phyloP scores from a whole-genome alignment of 2,329 filamentous ascomycete species.

The Calonectria pseudoturangicola region DNA sequence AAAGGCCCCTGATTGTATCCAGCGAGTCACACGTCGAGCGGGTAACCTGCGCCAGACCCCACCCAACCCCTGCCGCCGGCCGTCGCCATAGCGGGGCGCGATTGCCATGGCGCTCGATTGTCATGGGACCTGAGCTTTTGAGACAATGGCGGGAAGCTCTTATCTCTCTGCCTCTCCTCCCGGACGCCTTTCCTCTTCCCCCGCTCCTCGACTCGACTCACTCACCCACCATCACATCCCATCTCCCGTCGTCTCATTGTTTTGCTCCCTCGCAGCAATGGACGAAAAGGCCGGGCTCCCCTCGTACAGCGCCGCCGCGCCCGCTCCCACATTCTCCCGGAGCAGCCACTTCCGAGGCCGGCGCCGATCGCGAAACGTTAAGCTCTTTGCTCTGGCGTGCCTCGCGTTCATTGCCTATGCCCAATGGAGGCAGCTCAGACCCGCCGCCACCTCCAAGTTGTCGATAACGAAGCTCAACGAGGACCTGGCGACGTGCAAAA shows the following conservation, averaged over 20 bases:
- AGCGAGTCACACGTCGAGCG: conserved; percentile 8
- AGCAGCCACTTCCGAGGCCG: conserved; percentile 47
- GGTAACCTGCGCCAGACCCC: conserved; percentile 11
- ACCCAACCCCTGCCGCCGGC: conserved; percentile 30
- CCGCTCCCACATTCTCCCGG: conserved; percentile 48
- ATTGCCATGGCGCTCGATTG: conserved; percentile 41
- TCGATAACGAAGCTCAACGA: conserved; percentile 72
- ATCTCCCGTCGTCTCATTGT: conserved; percentile 14
- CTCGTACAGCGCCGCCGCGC: conserved; percentile 63
- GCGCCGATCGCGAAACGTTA: conserved; percentile 66
- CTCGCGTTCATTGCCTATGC: conserved; percentile 71
- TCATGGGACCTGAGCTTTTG: conserved; percentile 37
- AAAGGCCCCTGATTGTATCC: neutral
- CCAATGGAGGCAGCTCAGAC: conserved; percentile 66
- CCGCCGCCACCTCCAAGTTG: conserved; percentile 60
- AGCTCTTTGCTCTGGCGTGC: conserved; percentile 66
- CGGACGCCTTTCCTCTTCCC: conserved; percentile 5
- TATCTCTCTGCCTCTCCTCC: conserved; percentile 38
- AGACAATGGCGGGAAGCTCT: conserved; percentile 43
- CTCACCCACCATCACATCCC: neutral
- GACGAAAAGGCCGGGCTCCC: conserved; percentile 67
- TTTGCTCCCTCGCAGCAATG: conserved; percentile 48
- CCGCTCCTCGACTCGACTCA: conserved; percentile 6
- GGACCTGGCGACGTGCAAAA: conserved; percentile 74
- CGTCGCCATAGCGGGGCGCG: conserved; percentile 47